phyloP scores from a whole-genome alignment of 2,329 filamentous ascomycete genomes.

The Westerdykella ornata region DNA sequence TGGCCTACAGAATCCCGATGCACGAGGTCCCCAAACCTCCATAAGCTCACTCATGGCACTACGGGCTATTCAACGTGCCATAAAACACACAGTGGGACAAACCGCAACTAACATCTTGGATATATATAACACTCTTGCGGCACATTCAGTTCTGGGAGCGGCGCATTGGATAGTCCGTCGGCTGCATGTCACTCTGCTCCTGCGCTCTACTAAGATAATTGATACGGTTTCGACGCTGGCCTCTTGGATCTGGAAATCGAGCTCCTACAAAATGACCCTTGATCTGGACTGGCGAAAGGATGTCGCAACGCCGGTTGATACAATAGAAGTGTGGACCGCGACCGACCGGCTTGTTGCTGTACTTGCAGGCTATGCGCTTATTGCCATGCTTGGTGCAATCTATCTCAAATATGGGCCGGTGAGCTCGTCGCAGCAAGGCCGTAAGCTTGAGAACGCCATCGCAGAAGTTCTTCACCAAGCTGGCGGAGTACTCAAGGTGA shows the following conservation, averaged over 20 bases:
- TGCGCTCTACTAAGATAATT: too few relatives aligned
- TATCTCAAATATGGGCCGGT: slow-evolving; percentile 73
- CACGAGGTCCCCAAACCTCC: slow-evolving; percentile 8
- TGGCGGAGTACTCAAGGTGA: slow-evolving; percentile 94
- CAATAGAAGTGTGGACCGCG: slow-evolving; percentile 42
- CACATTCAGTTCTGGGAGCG: slow-evolving; percentile 15
- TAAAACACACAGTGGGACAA: slow-evolving; percentile 29
- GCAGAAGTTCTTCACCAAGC: slow-evolving; percentile 85
- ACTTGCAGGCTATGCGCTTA: slow-evolving; percentile 69
- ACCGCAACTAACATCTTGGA: slow-evolving; percentile 20
- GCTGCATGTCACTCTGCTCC: slow-evolving; percentile 9
- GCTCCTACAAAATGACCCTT: slow-evolving; percentile 34
- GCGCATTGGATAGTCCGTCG: slow-evolving; percentile 14
- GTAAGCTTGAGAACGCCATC: slow-evolving; percentile 63
- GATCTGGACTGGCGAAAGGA: slow-evolving; percentile 25
- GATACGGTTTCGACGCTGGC: slow-evolving; percentile 10
- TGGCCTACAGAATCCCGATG: too few relatives aligned
- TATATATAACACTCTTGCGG: slow-evolving; percentile 21
- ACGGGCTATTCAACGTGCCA: slow-evolving; percentile 34
- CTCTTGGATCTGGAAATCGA: slow-evolving; percentile 28
- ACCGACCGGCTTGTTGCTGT: slow-evolving; percentile 64
- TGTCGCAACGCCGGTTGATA: slow-evolving; percentile 13
- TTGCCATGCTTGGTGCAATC: slow-evolving; percentile 66
- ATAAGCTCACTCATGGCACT: slow-evolving; percentile 34
- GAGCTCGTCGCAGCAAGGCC: slow-evolving; percentile 49